Evolutionary conservation across 805 yeast genomes (phyloP).

Genomic region (Danielia reshetovae): DNA sequence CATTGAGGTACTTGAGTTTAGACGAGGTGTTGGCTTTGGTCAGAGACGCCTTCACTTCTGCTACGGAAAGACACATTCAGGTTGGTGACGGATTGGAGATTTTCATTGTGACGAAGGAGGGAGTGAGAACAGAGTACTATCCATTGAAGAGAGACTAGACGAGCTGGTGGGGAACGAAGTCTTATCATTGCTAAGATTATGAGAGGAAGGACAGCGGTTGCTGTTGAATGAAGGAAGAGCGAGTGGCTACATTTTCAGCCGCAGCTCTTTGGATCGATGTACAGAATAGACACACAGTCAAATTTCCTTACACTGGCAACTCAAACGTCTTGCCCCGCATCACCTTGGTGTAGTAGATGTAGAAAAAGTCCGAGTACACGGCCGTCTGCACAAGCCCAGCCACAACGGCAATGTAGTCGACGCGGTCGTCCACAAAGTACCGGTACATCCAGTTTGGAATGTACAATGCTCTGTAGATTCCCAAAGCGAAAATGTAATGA

Average conservation of each 20-base stretch:
- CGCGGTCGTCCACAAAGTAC: slow-evolving; percentile 56
- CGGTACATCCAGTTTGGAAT: slow-evolving; percentile 95
- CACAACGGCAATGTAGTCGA: slow-evolving; percentile 66
- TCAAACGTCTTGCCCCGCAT: slow-evolving; percentile 74
- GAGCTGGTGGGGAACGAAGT: neutral
- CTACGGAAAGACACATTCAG: slow-evolving; percentile 96
- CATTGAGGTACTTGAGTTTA: slow-evolving; percentile 59
- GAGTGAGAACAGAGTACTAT: slow-evolving; percentile 76
- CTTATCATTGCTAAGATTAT: too few relatives aligned
- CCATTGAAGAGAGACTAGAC: slow-evolving; percentile 82
- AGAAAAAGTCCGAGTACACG: slow-evolving; percentile 92
- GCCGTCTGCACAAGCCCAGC: slow-evolving; percentile 86
- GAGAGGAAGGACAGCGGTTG: too few relatives aligned
- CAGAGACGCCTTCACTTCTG: slow-evolving; percentile 91
- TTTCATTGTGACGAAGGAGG: slow-evolving; percentile 87
- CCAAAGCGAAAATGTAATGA: slow-evolving; percentile 92
- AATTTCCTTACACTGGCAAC: slow-evolving; percentile 49
- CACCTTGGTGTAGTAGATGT: slow-evolving; percentile 76
- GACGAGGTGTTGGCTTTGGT: slow-evolving; percentile 88
- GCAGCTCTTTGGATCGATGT: too few relatives aligned
- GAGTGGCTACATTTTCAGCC: too few relatives aligned
- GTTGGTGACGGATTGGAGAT: slow-evolving; percentile 97
- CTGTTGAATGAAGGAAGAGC: too few relatives aligned
- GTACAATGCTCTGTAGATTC: slow-evolving; percentile 83
- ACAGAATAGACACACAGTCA: too few relatives aligned